Evolutionary conservation across 164 flowering plant species (phyloP), one percentile per base, ranked within the genome.

Genomic region (Aristolochia californica): DNA sequence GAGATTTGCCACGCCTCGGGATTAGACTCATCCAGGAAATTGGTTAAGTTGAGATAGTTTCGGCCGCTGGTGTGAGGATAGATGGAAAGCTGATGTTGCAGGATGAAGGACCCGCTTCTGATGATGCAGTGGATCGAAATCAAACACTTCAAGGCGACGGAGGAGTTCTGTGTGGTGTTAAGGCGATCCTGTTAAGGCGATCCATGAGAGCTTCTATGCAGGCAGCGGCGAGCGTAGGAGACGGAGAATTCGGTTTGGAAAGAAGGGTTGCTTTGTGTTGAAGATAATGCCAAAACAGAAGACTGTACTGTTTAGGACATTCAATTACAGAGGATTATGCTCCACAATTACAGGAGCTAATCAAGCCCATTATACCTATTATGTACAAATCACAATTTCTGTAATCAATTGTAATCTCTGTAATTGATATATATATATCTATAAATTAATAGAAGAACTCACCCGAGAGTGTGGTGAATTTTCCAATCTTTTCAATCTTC

Each of bases 131-230:
- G 90, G 57, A 85, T 40, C n/a, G 60, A 44, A 55, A 75, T 55
- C 15, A 88, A 82, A 64, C 84, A 85, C 54, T 88, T 88, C 48
- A 85, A 72, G 20, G 93, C 84, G 7, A 88, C 88, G 24, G 60
- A 21, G 4, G 82, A 74, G 63, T 70, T 68, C 13, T 63, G 62
- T 43, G 93, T 82, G 57, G 58, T n/a, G n/a, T n/a, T n/a, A n/a
- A n/a, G n/a, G n/a, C n/a, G n/a, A n/a, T n/a, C n/a, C n/a, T 51
- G 55, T 76, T 81, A 16, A 88, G 82, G 27, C 96, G 88, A 74
- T 66, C 74, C 80, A 82, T 76, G 63, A 88, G 65, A 34, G 74
- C 69, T 18, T 65, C 67, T 51, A 83, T 59, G 65, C 83, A 69
- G 8, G 70, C 13, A 12, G 74, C 55, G 11, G 93, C 74, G 13